Conservation (phyloP, 192 early-diverging fungal genomes). For the Entrophospora sp. region DNA sequence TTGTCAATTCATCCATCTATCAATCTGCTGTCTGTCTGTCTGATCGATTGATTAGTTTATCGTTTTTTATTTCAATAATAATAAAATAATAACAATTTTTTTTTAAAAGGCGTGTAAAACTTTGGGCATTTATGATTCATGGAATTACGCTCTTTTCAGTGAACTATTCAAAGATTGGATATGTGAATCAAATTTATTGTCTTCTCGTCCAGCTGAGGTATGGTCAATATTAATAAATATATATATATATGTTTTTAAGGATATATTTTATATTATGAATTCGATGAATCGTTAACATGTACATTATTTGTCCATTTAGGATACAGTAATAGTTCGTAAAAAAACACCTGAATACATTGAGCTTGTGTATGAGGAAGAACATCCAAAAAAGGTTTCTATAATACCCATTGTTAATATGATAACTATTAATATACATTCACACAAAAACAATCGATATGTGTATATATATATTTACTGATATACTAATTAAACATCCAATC, state of each 20-base stretch:
- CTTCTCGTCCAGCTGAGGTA: conserved; percentile 17
- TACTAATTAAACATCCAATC: too few relatives aligned
- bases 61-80: neutral
- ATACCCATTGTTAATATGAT: neutral
- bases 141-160: conserved; percentile 21
- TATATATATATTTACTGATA: too few relatives aligned
- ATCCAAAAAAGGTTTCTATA: conserved; percentile 21
- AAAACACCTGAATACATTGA: conserved; percentile 21
- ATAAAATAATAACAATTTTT: neutral
- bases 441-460: neutral
- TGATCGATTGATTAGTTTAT: neutral
- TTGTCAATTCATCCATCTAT: neutral
- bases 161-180: conserved; percentile 17
- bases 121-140: conserved; percentile 15
- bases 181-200: conserved; percentile 18
- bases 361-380: conserved; percentile 19
- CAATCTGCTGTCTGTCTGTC: neutral
- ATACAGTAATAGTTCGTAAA: conserved; percentile 20
- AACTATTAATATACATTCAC: neutral
- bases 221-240: neutral
- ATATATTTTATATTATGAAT: neutral
- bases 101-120: conserved; percentile 12
- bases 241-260: neutral
- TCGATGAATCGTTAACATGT: too few relatives aligned
- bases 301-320: neutral